Evolutionary conservation across 2,329 filamentous ascomycete genomes (phyloP).

Genomic region (Epichloe bromicola): DNA sequence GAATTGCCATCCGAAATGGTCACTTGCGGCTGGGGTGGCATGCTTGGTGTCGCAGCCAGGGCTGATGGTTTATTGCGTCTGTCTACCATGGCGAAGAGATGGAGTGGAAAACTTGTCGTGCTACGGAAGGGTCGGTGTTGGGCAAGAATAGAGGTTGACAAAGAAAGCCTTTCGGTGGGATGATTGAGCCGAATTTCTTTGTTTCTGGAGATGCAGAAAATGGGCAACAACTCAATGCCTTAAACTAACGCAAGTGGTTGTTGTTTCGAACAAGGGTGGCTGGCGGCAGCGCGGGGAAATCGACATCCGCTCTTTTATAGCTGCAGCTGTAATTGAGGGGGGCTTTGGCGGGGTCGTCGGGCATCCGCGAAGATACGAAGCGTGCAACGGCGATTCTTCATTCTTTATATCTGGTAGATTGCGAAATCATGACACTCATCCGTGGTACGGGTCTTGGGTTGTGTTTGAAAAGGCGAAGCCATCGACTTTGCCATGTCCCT

Average conservation of each 20-base stretch:
- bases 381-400: too few relatives aligned
- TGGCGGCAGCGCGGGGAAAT: background rate
- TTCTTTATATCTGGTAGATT: too few relatives aligned
- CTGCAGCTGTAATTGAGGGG: background rate
- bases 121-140: background rate
- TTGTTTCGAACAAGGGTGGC: background rate
- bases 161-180: background rate
- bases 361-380: too few relatives aligned
- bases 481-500: too few relatives aligned
- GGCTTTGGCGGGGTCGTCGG: background rate
- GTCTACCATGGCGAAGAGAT: conserved; percentile 51
- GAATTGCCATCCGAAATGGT: conserved; percentile 58
- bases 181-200: background rate
- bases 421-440: too few relatives aligned
- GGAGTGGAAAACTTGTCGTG: background rate
- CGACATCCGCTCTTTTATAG: background rate
- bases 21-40: conserved; percentile 67
- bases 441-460: too few relatives aligned
- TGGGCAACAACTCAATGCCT: background rate
- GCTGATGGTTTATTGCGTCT: conserved; percentile 73
- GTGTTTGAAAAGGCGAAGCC: too few relatives aligned
- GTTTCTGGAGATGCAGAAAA: background rate
- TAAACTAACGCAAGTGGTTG: background rate
- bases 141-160: background rate
- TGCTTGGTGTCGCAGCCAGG: conserved; percentile 58